These are phyloP conservation scores for Ogataea thermomethanolica DNA, from an alignment of 805 yeast genomes.

Conservation along the genomic window DNA sequence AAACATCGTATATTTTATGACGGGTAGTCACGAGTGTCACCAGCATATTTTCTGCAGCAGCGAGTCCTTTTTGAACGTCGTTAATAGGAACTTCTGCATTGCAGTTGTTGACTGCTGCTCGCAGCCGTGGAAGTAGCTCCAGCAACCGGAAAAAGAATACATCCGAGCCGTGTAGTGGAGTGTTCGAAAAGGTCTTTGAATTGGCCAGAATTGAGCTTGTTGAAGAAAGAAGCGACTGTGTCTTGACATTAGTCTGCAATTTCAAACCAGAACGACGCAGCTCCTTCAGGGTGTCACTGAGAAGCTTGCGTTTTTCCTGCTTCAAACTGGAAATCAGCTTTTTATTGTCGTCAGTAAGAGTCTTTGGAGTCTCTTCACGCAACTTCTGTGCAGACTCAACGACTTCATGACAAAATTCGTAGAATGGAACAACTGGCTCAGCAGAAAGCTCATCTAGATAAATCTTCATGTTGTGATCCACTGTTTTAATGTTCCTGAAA, in stretches of 20 bases:
- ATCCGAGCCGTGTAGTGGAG: constrained; percentile 41
- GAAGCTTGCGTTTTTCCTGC: constrained; percentile 72
- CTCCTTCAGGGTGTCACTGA: constrained; percentile 75
- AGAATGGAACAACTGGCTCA: constrained; percentile 46
- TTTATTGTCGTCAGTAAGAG: constrained; percentile 68
- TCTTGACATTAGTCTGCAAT: constrained; percentile 59
- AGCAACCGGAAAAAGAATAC: constrained; percentile 63
- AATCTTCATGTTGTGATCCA: constrained; percentile 53
- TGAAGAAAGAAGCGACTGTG: constrained; percentile 57
- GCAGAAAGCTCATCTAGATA: constrained; percentile 37
- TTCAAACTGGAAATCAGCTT: constrained; percentile 66
- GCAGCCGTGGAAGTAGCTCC: constrained; percentile 76
- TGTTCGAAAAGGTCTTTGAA: constrained; percentile 41
- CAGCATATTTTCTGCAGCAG: constrained; percentile 69
- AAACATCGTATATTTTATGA: constrained; percentile 40
- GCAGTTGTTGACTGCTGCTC: constrained; percentile 57
- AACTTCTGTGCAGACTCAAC: constrained; percentile 57
- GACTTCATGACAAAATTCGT: constrained; percentile 52
- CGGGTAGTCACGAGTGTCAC: constrained; percentile 54
- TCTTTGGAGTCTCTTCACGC: constrained; percentile 73
- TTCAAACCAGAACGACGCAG: constrained; percentile 75
- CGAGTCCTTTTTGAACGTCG: constrained; percentile 74
- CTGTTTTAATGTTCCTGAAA: constrained; percentile 50
- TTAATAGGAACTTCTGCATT: constrained; percentile 72
- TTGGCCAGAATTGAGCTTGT: constrained; percentile 60